phyloP scores from a whole-genome alignment of 768 basidiomycete species.

The Mycena olivaceomarginata region DNA sequence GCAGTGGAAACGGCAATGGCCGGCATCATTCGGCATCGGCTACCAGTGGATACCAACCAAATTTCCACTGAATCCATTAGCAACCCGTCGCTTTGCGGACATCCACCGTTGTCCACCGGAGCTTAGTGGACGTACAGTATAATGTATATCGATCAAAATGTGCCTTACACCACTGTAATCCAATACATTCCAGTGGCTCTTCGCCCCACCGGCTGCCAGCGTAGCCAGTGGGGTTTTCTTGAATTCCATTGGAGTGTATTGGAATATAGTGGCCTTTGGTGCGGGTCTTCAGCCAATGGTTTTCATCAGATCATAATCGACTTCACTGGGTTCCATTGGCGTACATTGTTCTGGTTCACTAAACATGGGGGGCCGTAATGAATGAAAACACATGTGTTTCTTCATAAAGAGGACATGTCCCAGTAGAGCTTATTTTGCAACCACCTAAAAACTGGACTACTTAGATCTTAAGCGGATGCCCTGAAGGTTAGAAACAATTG shows the following conservation, averaged over 20 bases:
- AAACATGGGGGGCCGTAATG: neutral
- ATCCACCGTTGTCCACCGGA: neutral
- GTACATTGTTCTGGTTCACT: neutral
- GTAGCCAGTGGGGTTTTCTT: neutral
- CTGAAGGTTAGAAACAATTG: neutral
- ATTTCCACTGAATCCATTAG: neutral
- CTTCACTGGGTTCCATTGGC: neutral
- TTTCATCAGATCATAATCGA: neutral
- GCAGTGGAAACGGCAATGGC: too few relatives aligned
- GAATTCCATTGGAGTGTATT: neutral
- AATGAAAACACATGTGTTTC: neutral
- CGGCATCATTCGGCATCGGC: neutral
- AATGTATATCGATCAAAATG: conserved; percentile 1
- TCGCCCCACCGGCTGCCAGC: neutral
- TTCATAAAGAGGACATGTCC: neutral
- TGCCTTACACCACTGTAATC: neutral
- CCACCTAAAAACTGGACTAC: neutral
- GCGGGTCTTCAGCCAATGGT: neutral
- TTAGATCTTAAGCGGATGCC: neutral
- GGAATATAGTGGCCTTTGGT: neutral
- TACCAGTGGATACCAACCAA: neutral
- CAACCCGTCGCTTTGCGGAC: conserved; percentile 1
- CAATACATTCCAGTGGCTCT: neutral
- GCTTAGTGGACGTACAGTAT: neutral
- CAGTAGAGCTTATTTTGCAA: neutral